A percentile compares a stretch with the other conserved stretches of the same genome.
Conservation (phyloP, 2,329 filamentous ascomycete genomes). For the Penicillium hordei region DNA sequence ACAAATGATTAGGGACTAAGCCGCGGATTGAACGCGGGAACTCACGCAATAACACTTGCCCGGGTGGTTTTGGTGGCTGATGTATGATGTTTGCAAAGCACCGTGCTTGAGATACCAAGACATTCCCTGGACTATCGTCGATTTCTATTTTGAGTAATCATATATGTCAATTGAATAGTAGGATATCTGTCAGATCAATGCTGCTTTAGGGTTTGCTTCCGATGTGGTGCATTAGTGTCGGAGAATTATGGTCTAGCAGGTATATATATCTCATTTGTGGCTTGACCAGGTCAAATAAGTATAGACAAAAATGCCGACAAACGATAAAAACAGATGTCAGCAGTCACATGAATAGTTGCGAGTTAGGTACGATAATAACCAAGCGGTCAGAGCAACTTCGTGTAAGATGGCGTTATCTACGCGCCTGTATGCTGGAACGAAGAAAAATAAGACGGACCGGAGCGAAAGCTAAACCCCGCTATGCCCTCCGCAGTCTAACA, state of each 20-base stretch:
- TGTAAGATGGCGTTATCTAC: slow-evolving; percentile 14
- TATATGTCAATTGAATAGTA: not conserved
- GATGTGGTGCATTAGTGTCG: not conserved
- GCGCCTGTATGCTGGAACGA: slow-evolving; percentile 13
- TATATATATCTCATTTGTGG: slow-evolving; percentile 3
- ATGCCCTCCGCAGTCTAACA: slow-evolving; percentile 1
- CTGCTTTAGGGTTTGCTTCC: not conserved
- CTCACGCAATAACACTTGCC: too few relatives aligned
- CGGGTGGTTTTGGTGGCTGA: not conserved
- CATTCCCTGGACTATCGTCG: not conserved
- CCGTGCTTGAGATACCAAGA: not conserved
- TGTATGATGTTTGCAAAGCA: not conserved
- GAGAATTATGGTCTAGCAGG: not conserved
- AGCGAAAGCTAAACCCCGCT: slow-evolving; percentile 6
- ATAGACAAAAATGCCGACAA: not conserved
- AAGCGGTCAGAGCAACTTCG: not conserved
- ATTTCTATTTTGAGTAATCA: not conserved
- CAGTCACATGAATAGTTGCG: not conserved
- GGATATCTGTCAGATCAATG: not conserved
- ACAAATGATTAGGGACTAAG: too few relatives aligned
- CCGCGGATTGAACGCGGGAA: too few relatives aligned
- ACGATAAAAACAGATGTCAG: not conserved
- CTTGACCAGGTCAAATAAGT: not conserved
- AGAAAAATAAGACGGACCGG: slow-evolving; percentile 1
- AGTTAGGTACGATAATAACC: not conserved